A percentile compares a stretch with the other conserved stretches of the same genome.
phyloP scores from a whole-genome alignment of 805 yeast species.

The Myxozyma melibiosi region DNA sequence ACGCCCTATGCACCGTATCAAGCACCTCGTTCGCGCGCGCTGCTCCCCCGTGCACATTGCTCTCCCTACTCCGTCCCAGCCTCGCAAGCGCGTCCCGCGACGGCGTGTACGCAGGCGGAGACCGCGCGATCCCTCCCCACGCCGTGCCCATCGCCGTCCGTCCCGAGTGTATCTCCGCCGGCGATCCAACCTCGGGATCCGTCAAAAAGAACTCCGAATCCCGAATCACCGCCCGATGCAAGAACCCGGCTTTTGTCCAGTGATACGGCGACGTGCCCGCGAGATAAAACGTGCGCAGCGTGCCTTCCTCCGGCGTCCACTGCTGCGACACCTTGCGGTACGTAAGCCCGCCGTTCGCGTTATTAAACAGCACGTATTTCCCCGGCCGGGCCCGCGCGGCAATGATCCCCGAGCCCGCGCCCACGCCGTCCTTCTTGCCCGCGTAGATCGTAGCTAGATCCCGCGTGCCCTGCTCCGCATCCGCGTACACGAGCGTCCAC shows the following conservation, averaged over 20 bases:
- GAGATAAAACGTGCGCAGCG: slow-evolving; percentile 26
- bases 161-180: slow-evolving; percentile 20
- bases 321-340: slow-evolving; percentile 32
- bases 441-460: slow-evolving; percentile 32
- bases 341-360: slow-evolving; percentile 30
- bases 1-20: background rate
- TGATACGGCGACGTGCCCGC: slow-evolving; percentile 27
- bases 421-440: slow-evolving; percentile 25
- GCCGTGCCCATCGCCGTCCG: slow-evolving; percentile 2
- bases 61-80: background rate
- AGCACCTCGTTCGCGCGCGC: background rate
- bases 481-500: slow-evolving; percentile 31
- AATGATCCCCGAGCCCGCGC: slow-evolving; percentile 29
- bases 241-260: slow-evolving; percentile 29
- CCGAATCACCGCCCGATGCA: slow-evolving; percentile 8
- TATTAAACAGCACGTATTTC: slow-evolving; percentile 29
- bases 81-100: background rate
- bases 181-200: slow-evolving; percentile 23
- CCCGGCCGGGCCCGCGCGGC: slow-evolving; percentile 32
- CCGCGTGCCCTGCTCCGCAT: slow-evolving; percentile 12
- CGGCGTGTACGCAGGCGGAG: slow-evolving; percentile 1
- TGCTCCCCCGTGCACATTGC: background rate
- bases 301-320: slow-evolving; percentile 30
- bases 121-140: slow-evolving; percentile 1
- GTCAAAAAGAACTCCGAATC: slow-evolving; percentile 20